Evolutionary conservation across 2,329 filamentous ascomycete genomes (phyloP).

Genomic region (Colletotrichum graminicola): DNA sequence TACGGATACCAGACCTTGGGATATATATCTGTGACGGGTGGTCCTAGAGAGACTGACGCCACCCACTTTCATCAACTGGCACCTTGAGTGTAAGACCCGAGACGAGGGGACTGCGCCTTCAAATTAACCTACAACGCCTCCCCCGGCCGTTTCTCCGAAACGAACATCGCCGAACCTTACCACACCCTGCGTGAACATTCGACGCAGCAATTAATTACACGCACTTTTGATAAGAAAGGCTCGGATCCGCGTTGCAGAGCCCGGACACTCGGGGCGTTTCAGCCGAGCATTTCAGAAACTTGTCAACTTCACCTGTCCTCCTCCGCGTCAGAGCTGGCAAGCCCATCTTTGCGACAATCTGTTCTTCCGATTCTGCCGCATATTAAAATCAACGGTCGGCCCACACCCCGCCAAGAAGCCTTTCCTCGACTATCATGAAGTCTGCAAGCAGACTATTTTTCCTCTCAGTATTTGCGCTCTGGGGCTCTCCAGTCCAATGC

Average conservation of each 20-base stretch:
- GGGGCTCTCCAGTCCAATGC: constrained; percentile 62
- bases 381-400: constrained; percentile 14
- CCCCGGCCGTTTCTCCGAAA: constrained; percentile 34
- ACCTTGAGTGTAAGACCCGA: constrained; percentile 15
- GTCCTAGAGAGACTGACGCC: constrained; percentile 9
- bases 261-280: constrained; percentile 36
- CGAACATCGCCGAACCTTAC: constrained; percentile 29
- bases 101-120: constrained; percentile 23
- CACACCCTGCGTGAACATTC: constrained; percentile 20
- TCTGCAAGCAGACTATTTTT: constrained; percentile 67
- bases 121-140: constrained; percentile 30
- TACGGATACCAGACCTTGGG: neutral
- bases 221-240: neutral
- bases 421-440: constrained; percentile 59
- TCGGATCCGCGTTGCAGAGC: constrained; percentile 18
- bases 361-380: constrained; percentile 4
- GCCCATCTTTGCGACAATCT: constrained; percentile 12
- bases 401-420: neutral
- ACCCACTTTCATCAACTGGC: constrained; percentile 6
- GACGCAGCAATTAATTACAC: constrained; percentile 17
- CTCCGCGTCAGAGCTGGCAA: constrained; percentile 10
- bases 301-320: constrained; percentile 18
- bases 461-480: constrained; percentile 68
- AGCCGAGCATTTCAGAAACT: constrained; percentile 38
- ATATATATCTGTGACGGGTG: constrained; percentile 4